Evolutionary conservation across 495 filamentous ascomycete species (phyloP).

Genomic region (Endocarpon pusillum): DNA sequence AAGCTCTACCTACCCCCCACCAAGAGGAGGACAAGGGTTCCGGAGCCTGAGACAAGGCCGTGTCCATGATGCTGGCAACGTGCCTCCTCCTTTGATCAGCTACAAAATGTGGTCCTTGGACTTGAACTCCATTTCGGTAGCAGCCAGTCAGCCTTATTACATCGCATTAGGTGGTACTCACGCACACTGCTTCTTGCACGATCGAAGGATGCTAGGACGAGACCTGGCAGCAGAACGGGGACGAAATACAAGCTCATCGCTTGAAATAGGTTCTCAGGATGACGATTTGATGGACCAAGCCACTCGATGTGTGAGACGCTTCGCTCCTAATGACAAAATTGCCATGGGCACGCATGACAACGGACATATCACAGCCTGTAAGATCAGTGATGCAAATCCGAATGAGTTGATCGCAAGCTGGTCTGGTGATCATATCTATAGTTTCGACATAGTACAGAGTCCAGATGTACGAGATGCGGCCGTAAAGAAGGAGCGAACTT

Average conservation of each 20-base stretch:
- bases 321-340: slow-evolving; percentile 41
- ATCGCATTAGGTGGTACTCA: slow-evolving; percentile 60
- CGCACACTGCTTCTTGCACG: slow-evolving; percentile 59
- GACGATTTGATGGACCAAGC: slow-evolving; percentile 43
- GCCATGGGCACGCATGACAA: slow-evolving; percentile 27
- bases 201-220: slow-evolving; percentile 55
- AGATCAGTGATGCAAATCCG: slow-evolving; percentile 61
- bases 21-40: slow-evolving; percentile 32
- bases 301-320: slow-evolving; percentile 52
- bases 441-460: slow-evolving; percentile 50
- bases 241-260: slow-evolving; percentile 17
- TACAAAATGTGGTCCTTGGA: slow-evolving; percentile 51
- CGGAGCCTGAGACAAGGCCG: slow-evolving; percentile 24
- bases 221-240: slow-evolving; percentile 39
- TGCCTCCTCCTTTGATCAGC: slow-evolving; percentile 53
- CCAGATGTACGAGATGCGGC: slow-evolving; percentile 34
- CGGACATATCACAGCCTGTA: slow-evolving; percentile 55
- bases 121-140: slow-evolving; percentile 61
- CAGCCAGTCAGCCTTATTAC: slow-evolving; percentile 55
- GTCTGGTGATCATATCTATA: slow-evolving; percentile 61
- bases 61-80: slow-evolving; percentile 36
- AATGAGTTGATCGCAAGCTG: slow-evolving; percentile 61
- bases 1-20: slow-evolving; percentile 42
- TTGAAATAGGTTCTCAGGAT: slow-evolving; percentile 22
- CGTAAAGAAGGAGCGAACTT: slow-evolving; percentile 4